Percentiles rank a stretch among this genome's conserved stretches.
Conservation (phyloP, 164 flowering plant species). For the Kingdonia uniflora region DNA sequence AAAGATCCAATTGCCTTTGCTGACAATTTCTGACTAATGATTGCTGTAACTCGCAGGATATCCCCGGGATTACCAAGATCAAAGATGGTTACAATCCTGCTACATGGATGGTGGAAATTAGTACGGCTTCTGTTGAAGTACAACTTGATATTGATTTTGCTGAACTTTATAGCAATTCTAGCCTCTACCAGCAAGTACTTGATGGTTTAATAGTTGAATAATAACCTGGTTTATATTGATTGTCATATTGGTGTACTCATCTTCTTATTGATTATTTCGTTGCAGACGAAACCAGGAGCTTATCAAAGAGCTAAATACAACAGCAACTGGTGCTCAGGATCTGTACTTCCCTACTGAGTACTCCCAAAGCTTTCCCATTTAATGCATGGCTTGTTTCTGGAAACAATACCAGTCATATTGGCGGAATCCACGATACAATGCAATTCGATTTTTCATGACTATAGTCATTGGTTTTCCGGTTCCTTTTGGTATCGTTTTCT, state of each 20-base stretch:
- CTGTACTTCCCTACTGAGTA: constrained; percentile 22
- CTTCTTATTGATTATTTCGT: not conserved
- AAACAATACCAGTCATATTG: constrained; percentile 33
- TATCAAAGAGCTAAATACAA: constrained; percentile 22
- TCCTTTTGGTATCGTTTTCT: constrained; percentile 29
- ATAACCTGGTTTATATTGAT: no score
- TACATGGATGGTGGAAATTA: constrained; percentile 30
- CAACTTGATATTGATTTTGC: constrained; percentile 16
- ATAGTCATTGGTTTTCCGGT: constrained; percentile 16
- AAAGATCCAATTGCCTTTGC: no score
- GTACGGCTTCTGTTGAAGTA: constrained; percentile 15
- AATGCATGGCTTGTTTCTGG: constrained; percentile 37
- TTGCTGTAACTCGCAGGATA: constrained; percentile 33
- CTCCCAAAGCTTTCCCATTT: constrained; percentile 19
- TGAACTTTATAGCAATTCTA: constrained; percentile 18
- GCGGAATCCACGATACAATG: constrained; percentile 30
- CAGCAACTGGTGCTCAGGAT: constrained; percentile 25
- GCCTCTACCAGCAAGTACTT: constrained; percentile 7
- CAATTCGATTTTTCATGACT: constrained; percentile 24
- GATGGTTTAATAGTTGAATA: not conserved
- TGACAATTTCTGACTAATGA: no score
- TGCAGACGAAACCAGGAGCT: constrained; percentile 30
- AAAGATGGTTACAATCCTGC: constrained; percentile 26
- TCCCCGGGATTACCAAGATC: constrained; percentile 32
- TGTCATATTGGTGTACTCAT: not conserved